phyloP scores from a whole-genome alignment of 2,329 filamentous ascomycete species.

The Alternaria panax region DNA sequence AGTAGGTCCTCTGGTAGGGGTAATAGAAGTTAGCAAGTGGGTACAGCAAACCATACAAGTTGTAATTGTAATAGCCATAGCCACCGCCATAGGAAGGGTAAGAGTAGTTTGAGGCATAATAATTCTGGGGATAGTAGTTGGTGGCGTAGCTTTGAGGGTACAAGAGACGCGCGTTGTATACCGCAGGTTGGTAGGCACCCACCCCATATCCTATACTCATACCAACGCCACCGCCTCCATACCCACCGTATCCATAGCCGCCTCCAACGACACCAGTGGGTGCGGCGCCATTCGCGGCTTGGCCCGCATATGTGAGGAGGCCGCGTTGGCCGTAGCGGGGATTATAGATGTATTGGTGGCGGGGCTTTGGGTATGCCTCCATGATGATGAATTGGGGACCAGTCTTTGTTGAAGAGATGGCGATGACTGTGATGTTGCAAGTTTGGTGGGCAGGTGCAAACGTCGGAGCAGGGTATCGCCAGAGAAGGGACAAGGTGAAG shows the following conservation, averaged over 20 bases:
- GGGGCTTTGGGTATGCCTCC: constrained; percentile 39
- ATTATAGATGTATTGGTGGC: constrained; percentile 43
- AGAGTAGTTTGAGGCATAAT: constrained; percentile 20
- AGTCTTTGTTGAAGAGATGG: background rate
- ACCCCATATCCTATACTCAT: constrained; percentile 26
- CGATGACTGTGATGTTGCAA: background rate
- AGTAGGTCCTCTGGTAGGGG: constrained; percentile 44
- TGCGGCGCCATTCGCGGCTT: constrained; percentile 37
- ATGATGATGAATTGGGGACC: constrained; percentile 11
- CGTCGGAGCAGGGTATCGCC: constrained; percentile 3
- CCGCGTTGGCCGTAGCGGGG: constrained; percentile 42
- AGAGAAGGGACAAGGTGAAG: constrained; percentile 22
- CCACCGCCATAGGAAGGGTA: constrained; percentile 24
- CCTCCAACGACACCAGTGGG: constrained; percentile 30
- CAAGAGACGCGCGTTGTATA: constrained; percentile 34
- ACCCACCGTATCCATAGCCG: constrained; percentile 24
- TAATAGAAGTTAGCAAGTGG: constrained; percentile 47
- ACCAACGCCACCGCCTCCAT: constrained; percentile 16
- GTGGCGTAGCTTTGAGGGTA: constrained; percentile 27
- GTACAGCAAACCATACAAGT: constrained; percentile 38
- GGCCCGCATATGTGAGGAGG: constrained; percentile 36
- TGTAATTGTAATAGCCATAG: constrained; percentile 37
- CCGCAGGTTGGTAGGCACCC: constrained; percentile 33
- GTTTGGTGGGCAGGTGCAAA: constrained; percentile 1
- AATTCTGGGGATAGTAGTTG: constrained; percentile 16